Conservation (phyloP, 768 basidiomycete species). For the Polyporus arcularius region DNA sequence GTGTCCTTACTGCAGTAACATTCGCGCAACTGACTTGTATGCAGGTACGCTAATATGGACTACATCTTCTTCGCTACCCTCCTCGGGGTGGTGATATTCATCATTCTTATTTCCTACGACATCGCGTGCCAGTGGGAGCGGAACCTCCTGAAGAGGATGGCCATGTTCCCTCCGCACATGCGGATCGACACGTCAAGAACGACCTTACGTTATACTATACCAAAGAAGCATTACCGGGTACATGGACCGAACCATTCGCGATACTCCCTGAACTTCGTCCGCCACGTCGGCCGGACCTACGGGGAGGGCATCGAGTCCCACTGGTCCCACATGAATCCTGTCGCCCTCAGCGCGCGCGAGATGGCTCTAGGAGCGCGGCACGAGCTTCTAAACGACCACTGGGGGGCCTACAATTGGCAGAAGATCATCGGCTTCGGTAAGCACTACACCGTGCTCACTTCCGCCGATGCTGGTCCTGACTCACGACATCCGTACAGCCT, state of each 20-base stretch:
- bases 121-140: slow-evolving; percentile 32
- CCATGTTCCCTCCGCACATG: slow-evolving; percentile 1
- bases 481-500: background rate
- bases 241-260: slow-evolving; percentile 29
- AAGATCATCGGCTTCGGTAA: slow-evolving; percentile 26
- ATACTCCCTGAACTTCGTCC: slow-evolving; percentile 32
- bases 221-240: slow-evolving; percentile 35
- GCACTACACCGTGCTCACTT: background rate
- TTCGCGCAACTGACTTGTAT: no score
- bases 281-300: slow-evolving; percentile 19
- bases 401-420: slow-evolving; percentile 32
- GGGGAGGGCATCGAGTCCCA: slow-evolving; percentile 28
- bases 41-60: slow-evolving; percentile 21
- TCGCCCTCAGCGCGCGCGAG: slow-evolving; percentile 14
- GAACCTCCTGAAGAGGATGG: slow-evolving; percentile 25
- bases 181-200: background rate
- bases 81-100: background rate
- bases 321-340: slow-evolving; percentile 19
- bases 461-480: background rate
- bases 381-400: slow-evolving; percentile 23
- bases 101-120: slow-evolving; percentile 22
- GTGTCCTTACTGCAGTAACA: slow-evolving; percentile 1
- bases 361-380: slow-evolving; percentile 17
- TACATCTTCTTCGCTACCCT: slow-evolving; percentile 19
- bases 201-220: slow-evolving; percentile 28